Evolutionary conservation across 78 protist species (phyloP), one percentile per base, ranked within the genome.

Genomic region (Carpediemonas membranifera): DNA sequence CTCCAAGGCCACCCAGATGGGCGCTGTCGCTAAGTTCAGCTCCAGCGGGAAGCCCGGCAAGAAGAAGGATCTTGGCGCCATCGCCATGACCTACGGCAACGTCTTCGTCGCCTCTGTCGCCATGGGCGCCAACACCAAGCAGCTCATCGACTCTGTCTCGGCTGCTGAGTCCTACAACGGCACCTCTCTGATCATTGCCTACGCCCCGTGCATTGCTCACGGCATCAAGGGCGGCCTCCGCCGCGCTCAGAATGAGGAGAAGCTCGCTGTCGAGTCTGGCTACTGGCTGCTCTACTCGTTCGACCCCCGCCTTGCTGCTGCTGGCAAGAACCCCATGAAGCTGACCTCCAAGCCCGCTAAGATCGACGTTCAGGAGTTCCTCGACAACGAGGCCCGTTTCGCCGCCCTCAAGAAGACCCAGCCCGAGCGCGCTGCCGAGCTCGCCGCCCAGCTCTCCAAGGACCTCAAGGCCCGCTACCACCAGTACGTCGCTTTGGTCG

Each of bases 251-350:
- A 3, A 3, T 5, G 9, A 30, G 9, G 47, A 19, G 21, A 44
- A 59, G 3, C 30, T 51, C 15, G 73, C 67, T 51, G 73, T 68
- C 30, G 81, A 83, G 25, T 33, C 57, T 7, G 90, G 90, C 33
- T 59, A 61, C 52, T 85, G 90, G 88, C 77, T 83, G 5, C 76
- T 88, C 37, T 88, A 81, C 59, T 71, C 87, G 1, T 88, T 39
- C 76, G 54, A 88, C 43, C 66, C 93, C 7, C 16, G 0, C 13
- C 53, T 52, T 21, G 51, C 7, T 2, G 47, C 7, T 16, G 30
- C 1, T 5, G 88, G 88, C 27, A 47, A 79, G 65, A 65, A 69
- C 30, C 82, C 80, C 41, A 59, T 87, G 30, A 28, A 3, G 52
- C 72, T 83, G 44, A 87, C 82, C 74, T 39, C 75, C n/a, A 50